A percentile compares a stretch with the other conserved stretches of the same genome.
phyloP scores from a whole-genome alignment of 2,329 filamentous ascomycete species.

The Pseudogymnoascus verrucosus region DNA sequence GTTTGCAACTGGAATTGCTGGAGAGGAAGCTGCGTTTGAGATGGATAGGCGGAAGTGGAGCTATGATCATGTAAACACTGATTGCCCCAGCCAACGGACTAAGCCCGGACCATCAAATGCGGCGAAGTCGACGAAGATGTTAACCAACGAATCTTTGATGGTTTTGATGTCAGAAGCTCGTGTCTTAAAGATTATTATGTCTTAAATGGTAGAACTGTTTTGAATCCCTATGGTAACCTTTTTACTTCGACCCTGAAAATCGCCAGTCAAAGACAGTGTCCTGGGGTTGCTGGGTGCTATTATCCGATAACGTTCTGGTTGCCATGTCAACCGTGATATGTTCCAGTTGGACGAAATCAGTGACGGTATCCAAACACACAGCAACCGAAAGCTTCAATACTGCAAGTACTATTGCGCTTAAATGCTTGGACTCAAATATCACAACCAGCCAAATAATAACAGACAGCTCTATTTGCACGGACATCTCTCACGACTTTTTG shows the following conservation, averaged over 20 bases:
- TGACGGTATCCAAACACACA: background rate
- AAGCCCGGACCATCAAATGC: constrained; percentile 6
- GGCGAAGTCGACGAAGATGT: background rate
- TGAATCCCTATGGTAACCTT: constrained; percentile 1
- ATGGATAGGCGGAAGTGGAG: constrained; percentile 3
- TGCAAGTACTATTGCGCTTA: background rate
- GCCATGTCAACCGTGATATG: constrained; percentile 3
- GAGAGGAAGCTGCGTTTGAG: constrained; percentile 4
- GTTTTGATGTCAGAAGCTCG: background rate
- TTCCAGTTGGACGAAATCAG: constrained; percentile 2
- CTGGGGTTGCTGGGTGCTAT: constrained; percentile 4
- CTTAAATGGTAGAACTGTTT: constrained; percentile 6
- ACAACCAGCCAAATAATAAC: background rate
- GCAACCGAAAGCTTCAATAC: constrained; percentile 1
- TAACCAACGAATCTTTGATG: background rate
- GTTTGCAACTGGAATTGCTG: constrained; percentile 1
- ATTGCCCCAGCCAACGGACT: constrained; percentile 5
- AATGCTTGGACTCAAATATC: background rate
- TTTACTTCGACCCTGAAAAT: background rate
- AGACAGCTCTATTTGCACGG: background rate
- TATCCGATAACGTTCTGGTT: background rate
- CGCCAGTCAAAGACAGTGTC: background rate
- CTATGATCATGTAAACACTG: constrained; percentile 8
- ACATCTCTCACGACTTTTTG: background rate
- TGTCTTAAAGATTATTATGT: constrained; percentile 1